phyloP scores from a whole-genome alignment of 768 basidiomycete species.

The Chalciporus pseudorubinellus region DNA sequence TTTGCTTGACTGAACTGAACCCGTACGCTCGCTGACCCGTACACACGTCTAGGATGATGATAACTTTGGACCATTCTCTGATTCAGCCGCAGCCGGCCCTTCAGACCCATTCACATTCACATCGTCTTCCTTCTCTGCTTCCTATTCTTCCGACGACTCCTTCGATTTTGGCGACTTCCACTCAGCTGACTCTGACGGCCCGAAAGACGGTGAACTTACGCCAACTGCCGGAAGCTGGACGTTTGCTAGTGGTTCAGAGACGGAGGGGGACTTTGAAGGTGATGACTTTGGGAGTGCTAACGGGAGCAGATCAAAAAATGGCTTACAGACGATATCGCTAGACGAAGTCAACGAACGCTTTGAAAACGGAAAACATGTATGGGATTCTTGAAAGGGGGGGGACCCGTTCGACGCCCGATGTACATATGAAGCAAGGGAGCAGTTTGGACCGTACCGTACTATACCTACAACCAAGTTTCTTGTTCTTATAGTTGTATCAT shows the following conservation, averaged over 20 bases:
- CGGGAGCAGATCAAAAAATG: constrained; percentile 13
- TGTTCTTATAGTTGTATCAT: constrained; percentile 13
- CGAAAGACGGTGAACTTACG: constrained; percentile 46
- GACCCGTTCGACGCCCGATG: neutral
- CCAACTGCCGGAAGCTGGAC: constrained; percentile 74
- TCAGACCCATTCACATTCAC: constrained; percentile 54
- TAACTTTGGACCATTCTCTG: constrained; percentile 80
- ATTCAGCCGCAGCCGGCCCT: constrained; percentile 47
- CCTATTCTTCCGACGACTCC: constrained; percentile 63
- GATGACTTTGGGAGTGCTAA: constrained; percentile 27
- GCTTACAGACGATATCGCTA: constrained; percentile 29
- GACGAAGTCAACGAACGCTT: constrained; percentile 25
- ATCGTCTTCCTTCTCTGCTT: constrained; percentile 44
- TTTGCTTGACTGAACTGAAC: neutral
- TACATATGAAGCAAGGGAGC: neutral
- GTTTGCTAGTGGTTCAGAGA: constrained; percentile 45
- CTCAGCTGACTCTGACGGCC: constrained; percentile 33
- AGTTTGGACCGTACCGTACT: constrained; percentile 5
- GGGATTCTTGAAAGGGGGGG: constrained; percentile 12
- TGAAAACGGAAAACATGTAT: constrained; percentile 12
- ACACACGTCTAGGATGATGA: constrained; percentile 49
- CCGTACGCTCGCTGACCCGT: constrained; percentile 1
- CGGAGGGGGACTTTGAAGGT: constrained; percentile 31
- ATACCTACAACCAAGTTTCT: constrained; percentile 14
- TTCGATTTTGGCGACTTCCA: constrained; percentile 85